phyloP scores from a whole-genome alignment of 495 filamentous ascomycete species.

The Aspergillus asperescens region DNA sequence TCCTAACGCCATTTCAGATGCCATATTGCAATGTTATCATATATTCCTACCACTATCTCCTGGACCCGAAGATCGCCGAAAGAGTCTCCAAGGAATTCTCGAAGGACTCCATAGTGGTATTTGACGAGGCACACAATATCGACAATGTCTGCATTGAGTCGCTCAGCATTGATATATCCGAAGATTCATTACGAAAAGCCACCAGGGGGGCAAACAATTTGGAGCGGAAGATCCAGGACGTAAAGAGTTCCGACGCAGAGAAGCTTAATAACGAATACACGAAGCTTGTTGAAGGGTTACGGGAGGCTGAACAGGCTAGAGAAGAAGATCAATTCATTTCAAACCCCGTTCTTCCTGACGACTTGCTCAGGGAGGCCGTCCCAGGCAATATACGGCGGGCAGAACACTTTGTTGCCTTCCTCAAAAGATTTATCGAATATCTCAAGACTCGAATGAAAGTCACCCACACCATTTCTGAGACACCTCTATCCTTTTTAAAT shows the following conservation, averaged over 20 bases:
- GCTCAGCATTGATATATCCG: conserved; percentile 89
- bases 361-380: conserved; percentile 69
- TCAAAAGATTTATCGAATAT: conserved; percentile 96
- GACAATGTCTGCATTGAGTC: conserved; percentile 99
- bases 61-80: conserved; percentile 98
- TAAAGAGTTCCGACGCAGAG: conserved; percentile 85
- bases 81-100: conserved; percentile 93
- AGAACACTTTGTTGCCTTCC: conserved; percentile 92
- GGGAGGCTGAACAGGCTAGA: conserved; percentile 78
- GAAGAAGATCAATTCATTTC: conserved; percentile 96
- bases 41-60: conserved; percentile 97
- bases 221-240: conserved; percentile 82
- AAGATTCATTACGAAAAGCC: conserved; percentile 86
- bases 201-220: conserved; percentile 84
- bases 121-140: conserved; percentile 98
- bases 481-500: conserved; percentile 85
- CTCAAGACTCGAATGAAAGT: conserved; percentile 99
- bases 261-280: conserved; percentile 94
- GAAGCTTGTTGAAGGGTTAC: conserved; percentile 89
- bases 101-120: conserved; percentile 97
- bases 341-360: conserved; percentile 57
- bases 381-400: conserved; percentile 94
- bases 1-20: conserved; percentile 56
- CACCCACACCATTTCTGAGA: conserved; percentile 92
- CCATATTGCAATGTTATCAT: conserved; percentile 98